Evolutionary conservation across 305 asterid genomes (phyloP), one percentile per base, ranked within the genome.

Genomic region (Fraxinus sp.): DNA sequence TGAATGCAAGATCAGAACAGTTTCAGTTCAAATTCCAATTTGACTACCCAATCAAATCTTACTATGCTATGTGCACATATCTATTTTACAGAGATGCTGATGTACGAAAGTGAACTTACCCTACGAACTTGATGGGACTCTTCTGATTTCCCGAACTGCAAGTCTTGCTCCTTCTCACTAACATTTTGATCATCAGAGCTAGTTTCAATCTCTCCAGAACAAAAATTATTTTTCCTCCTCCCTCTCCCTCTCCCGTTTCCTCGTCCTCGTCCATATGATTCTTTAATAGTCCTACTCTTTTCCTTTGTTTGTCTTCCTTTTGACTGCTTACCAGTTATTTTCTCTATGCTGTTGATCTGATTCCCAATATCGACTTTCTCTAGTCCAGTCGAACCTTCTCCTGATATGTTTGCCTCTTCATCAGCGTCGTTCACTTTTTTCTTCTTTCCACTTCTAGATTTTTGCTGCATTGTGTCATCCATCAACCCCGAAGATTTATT

Each of bases 41-140:
- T 55, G 7, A 77, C 55, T 49, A 1, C 80, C 28, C 36, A 28
- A 22, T 20, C 57, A 13, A 33, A 24, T 70, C 70, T 1, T 7
- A 59, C 32, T 64, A 64, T 64, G 33, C 72, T 64, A 22, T 64
- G 9, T 2, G 33, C 16, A 28, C 33, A 64, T 8, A 22, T 24
- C 39, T 66, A 8, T 68, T 22, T 79, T 36, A 24, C 8, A 79
- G 46, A 20, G 20, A 71, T 71, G 35, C 16, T 32, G 10, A 77
- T 16, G 72, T 41, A 18, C 13, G 2, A 36, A 18, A 41, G 33
- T 26, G n/a, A 81, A 77, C 93, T 87, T 88, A 96, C 99, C 88
- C 95, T 89, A 80, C 98, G 92, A 70, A 89, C 83, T 89, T 86
- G 87, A 83, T 68, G 68, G 83, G 93, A 83, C 84, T 79, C 91